Conservation (phyloP, 305 asterid species). For the Fraxinus ornus region DNA sequence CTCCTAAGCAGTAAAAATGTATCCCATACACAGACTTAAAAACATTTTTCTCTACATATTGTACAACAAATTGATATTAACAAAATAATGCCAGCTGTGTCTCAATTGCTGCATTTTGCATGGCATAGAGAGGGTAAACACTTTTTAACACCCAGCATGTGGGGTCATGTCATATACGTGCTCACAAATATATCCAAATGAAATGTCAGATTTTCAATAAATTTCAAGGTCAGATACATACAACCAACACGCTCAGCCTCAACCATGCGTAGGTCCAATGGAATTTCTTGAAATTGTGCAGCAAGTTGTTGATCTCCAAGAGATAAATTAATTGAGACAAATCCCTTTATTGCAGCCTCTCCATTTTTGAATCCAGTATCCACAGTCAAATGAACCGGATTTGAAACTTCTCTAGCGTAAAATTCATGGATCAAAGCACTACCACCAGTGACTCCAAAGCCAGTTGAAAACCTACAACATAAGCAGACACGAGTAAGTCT, state of each 20-base stretch:
- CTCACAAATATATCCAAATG: background rate
- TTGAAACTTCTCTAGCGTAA: conserved; percentile 43
- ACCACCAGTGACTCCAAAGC: conserved; percentile 71
- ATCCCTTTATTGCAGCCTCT: conserved; percentile 69
- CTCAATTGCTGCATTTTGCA: background rate
- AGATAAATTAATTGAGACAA: conserved; percentile 57
- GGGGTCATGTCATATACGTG: background rate
- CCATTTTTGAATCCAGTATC: conserved; percentile 72
- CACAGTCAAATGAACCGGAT: conserved; percentile 79
- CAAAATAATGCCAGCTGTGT: background rate
- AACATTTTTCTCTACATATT: background rate
- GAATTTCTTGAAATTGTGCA: conserved; percentile 88
- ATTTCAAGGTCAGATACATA: conserved; percentile 33
- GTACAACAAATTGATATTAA: background rate
- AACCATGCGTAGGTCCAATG: conserved; percentile 77
- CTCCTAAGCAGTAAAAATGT: background rate
- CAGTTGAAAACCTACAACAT: conserved; percentile 76
- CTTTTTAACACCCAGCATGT: background rate
- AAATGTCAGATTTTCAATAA: background rate
- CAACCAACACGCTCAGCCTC: conserved; percentile 94
- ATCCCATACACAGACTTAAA: background rate
- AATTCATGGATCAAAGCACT: conserved; percentile 78
- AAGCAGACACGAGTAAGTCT: background rate
- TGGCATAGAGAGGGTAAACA: background rate
- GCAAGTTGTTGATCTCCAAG: conserved; percentile 85